phyloP scores from a whole-genome alignment of 805 yeast genomes.

The Sugiyamaella americana region DNA sequence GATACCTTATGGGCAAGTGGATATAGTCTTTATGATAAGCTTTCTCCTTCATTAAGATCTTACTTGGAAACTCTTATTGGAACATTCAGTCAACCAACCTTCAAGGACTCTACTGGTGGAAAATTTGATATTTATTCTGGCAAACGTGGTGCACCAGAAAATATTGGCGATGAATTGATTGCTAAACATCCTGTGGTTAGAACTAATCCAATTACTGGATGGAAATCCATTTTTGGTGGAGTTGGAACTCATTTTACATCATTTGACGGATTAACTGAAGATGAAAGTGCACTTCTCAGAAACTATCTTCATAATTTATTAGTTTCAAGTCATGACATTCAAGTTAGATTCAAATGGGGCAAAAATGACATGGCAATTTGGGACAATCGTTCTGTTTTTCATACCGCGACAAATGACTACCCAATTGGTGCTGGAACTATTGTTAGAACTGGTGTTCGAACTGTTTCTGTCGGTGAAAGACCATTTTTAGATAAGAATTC shows the following conservation, averaged over 20 bases:
- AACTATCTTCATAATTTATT: constrained; percentile 45
- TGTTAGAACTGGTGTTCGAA: constrained; percentile 27
- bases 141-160: constrained; percentile 27
- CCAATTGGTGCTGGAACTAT: constrained; percentile 13
- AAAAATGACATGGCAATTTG: constrained; percentile 65
- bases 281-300: constrained; percentile 44
- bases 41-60: constrained; percentile 44
- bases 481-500: constrained; percentile 24
- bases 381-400: constrained; percentile 67
- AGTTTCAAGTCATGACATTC: constrained; percentile 35
- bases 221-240: constrained; percentile 53
- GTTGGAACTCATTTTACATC: constrained; percentile 47
- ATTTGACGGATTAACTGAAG: constrained; percentile 47
- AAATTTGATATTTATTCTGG: constrained; percentile 21
- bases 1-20: constrained; percentile 53
- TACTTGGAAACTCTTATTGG: constrained; percentile 38
- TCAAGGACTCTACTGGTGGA: constrained; percentile 15
- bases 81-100: constrained; percentile 20
- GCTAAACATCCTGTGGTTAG: constrained; percentile 51
- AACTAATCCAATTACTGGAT: constrained; percentile 62
- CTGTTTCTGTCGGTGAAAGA: constrained; percentile 29
- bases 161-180: constrained; percentile 24
- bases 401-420: constrained; percentile 58
- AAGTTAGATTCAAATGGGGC: constrained; percentile 45
- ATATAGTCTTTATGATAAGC: constrained; percentile 48